Conservation (phyloP, 1,139 yeast genomes). For the Candida sanyaensis region DNA sequence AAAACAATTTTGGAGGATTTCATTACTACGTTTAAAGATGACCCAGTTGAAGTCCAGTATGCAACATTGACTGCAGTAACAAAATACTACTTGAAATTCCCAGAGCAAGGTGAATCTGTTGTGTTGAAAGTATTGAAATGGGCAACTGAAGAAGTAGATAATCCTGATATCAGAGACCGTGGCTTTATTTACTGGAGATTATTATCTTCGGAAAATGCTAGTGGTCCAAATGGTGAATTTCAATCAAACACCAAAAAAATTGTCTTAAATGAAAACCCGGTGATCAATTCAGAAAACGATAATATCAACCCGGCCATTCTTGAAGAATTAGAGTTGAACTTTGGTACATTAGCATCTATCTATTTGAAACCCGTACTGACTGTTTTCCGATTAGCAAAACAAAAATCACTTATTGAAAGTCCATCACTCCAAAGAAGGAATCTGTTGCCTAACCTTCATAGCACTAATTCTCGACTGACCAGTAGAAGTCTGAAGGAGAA, state of each 20-base stretch:
- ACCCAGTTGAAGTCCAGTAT: slow-evolving; percentile 72
- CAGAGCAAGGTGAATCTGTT: slow-evolving; percentile 55
- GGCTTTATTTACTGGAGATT: slow-evolving; percentile 88
- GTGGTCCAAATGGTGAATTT: slow-evolving; percentile 26
- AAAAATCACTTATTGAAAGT: slow-evolving; percentile 54
- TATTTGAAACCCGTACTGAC: slow-evolving; percentile 81
- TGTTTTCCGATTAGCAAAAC: slow-evolving; percentile 70
- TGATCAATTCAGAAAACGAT: slow-evolving; percentile 68
- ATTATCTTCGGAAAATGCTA: slow-evolving; percentile 50
- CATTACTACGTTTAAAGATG: slow-evolving; percentile 54
- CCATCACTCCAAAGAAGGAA: slow-evolving; percentile 55
- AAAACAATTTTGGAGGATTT: slow-evolving; percentile 49
- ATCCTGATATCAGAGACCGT: slow-evolving; percentile 83
- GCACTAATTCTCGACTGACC: not conserved
- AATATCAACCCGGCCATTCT: slow-evolving; percentile 67
- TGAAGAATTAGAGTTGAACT: slow-evolving; percentile 79
- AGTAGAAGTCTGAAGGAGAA: slow-evolving; percentile 6
- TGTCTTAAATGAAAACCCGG: slow-evolving; percentile 61
- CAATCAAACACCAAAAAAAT: slow-evolving; percentile 53
- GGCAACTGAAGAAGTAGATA: slow-evolving; percentile 74
- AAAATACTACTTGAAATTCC: slow-evolving; percentile 62
- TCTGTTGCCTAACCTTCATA: not conserved
- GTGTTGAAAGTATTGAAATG: slow-evolving; percentile 62
- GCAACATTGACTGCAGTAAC: slow-evolving; percentile 74
- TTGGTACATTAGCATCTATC: slow-evolving; percentile 82